Evolutionary conservation across 257 asterid genomes (phyloP).

Genomic region (Nyctanthes arbortristis): DNA sequence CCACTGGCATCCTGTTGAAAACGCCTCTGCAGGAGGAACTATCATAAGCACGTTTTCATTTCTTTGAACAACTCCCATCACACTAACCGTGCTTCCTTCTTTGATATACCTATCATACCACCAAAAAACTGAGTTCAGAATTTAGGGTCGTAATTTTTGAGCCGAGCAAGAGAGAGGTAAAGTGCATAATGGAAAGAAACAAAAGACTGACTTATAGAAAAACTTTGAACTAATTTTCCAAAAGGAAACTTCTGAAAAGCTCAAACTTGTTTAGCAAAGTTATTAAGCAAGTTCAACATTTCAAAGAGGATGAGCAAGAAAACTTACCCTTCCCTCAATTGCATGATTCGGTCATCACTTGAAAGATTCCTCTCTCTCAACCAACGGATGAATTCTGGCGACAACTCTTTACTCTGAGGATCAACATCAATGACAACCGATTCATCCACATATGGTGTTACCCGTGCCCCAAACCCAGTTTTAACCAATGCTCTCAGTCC

Average conservation of each 20-base stretch:
- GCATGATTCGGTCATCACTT: constrained; percentile 67
- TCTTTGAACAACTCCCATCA: constrained; percentile 88
- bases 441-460: constrained; percentile 81
- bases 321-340: constrained; percentile 74
- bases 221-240: too few species aligned
- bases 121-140: too few species aligned
- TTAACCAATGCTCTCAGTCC: constrained; percentile 90
- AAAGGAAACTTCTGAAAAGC: too few species aligned
- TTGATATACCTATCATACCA: constrained; percentile 60
- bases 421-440: constrained; percentile 61
- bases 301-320: not conserved
- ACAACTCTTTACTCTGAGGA: constrained; percentile 45
- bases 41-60: constrained; percentile 89
- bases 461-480: constrained; percentile 79
- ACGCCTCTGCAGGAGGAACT: constrained; percentile 71
- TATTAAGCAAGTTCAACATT: too few species aligned
- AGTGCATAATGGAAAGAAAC: too few species aligned
- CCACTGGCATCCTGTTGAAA: constrained; percentile 92
- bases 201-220: too few species aligned
- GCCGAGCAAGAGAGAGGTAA: too few species aligned
- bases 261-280: too few species aligned
- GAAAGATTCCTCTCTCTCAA: constrained; percentile 80
- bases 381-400: constrained; percentile 75
- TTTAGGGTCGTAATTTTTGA: too few species aligned
- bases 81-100: constrained; percentile 90